Conservation (phyloP, 179 eudicot species). For the Amaranthus tricolor region DNA sequence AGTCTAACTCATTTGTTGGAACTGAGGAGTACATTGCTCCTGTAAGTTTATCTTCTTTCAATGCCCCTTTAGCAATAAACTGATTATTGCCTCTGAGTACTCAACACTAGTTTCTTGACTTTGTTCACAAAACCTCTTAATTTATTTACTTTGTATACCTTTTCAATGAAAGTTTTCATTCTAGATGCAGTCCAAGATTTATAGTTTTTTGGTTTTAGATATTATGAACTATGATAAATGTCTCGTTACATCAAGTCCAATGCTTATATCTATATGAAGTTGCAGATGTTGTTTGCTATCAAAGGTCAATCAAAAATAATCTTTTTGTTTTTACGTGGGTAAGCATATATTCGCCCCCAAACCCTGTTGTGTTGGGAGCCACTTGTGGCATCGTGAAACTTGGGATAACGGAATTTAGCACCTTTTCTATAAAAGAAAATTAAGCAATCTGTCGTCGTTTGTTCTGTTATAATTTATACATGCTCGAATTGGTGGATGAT, state of each 20-base stretch:
- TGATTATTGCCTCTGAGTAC: neutral
- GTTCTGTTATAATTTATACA: neutral
- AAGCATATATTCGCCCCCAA: no score
- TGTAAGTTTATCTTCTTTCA: constrained; percentile 38
- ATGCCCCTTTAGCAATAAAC: constrained; percentile 10
- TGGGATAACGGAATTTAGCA: no score
- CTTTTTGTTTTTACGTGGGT: no score
- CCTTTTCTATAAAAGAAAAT: neutral
- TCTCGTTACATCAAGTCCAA: no score
- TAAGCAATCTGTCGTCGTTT: neutral
- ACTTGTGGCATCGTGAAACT: no score
- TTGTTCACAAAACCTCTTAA: neutral
- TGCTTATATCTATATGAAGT: no score
- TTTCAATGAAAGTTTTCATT: neutral
- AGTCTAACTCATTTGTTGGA: constrained; percentile 97
- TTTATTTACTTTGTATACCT: neutral
- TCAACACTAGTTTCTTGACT: neutral
- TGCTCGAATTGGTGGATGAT: neutral
- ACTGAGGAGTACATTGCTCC: constrained; percentile 99
- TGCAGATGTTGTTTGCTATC: no score
- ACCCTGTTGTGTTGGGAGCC: no score
- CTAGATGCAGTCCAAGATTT: no score
- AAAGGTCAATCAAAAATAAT: no score
- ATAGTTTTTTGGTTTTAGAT: no score
- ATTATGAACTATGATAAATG: no score